These are phyloP conservation scores for Goffeauzyma gilvescens DNA, from an alignment of 768 basidiomycete species.

Conservation along the genomic window DNA sequence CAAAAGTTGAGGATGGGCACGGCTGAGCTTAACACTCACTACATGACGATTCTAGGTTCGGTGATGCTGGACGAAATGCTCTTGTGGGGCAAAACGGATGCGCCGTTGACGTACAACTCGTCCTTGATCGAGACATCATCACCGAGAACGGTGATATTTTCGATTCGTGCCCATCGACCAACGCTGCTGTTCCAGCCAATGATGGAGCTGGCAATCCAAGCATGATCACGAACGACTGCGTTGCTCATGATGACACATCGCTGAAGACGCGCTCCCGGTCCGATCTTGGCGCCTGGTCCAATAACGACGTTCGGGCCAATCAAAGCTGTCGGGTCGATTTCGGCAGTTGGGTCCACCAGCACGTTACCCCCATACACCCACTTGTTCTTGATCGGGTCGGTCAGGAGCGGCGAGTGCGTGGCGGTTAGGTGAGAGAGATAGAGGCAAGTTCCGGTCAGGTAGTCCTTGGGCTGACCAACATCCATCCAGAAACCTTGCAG, in stretches of 20 bases:
- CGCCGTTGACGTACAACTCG: slow-evolving; percentile 36
- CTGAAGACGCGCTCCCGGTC: slow-evolving; percentile 35
- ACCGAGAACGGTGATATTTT: slow-evolving; percentile 36
- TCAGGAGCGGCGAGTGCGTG: slow-evolving; percentile 29
- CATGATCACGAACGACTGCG: slow-evolving; percentile 36
- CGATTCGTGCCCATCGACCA: slow-evolving; percentile 34
- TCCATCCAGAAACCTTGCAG: slow-evolving; percentile 39
- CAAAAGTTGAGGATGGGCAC: too few relatives aligned
- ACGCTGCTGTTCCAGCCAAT: slow-evolving; percentile 35
- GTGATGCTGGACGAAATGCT: slow-evolving; percentile 32
- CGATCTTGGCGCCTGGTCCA: slow-evolving; percentile 35
- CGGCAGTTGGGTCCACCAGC: slow-evolving; percentile 33
- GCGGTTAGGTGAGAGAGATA: slow-evolving; percentile 36
- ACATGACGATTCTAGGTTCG: slow-evolving; percentile 32
- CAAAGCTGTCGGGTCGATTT: slow-evolving; percentile 25
- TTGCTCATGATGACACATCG: slow-evolving; percentile 37
- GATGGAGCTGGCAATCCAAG: slow-evolving; percentile 36
- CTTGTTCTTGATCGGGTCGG: slow-evolving; percentile 34
- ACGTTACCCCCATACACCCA: slow-evolving; percentile 37
- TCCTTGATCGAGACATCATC: slow-evolving; percentile 38
- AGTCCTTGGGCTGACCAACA: slow-evolving; percentile 37
- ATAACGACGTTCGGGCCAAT: slow-evolving; percentile 38
- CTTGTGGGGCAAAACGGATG: slow-evolving; percentile 33
- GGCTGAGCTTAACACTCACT: too few relatives aligned
- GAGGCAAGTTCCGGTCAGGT: slow-evolving; percentile 35